Evolutionary conservation across 306 rosid species (phyloP), one percentile per base, ranked within the genome.

Genomic region (Casuarina cunninghamiana): DNA sequence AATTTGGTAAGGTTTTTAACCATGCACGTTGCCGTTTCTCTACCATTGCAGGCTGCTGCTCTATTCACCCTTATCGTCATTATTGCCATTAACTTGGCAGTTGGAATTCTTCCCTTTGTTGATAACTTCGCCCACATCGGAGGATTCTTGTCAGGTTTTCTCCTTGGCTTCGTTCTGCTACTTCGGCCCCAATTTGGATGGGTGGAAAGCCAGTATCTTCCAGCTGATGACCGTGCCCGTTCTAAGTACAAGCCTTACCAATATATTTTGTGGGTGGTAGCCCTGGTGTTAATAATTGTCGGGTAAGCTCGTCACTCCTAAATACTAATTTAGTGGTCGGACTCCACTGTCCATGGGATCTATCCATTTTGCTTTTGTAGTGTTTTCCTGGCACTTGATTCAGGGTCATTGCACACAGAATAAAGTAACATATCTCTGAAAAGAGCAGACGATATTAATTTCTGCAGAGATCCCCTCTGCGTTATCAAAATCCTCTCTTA

Each of bases 51-150:
- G 97, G 91, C 77, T 44, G 95, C 97, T 72, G 97, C 97, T 46
- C 74, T 94, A 71, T 21, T 87, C 68, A 89, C 97, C 17, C 92
- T 94, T 49, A 35, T 89, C 70, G 80, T 89, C 57, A 89, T 94
- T 67, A 83, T 86, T 77, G 83, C 82, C 48, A 66, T 94, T 77
- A 94, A 94, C 84, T 91, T 94, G 15, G 95, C 86, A 53, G 80
- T 94, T 57, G 97, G 97, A 81, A 89, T 94, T 84, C 78, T 90
- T 58, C 97, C 97, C 4, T 95, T 81, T n/a, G 89, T 92, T 1
- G 96, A 90, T 79, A 94, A 92, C 53, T 94, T 90, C 13, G 98
- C 97, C 12, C 97, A 94, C 65, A 89, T 92, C 2, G 97, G 98
- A 4, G 97, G 98, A 49, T 92, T 92, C 79, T 60, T 90, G 4